Evolutionary conservation across 768 basidiomycete species (phyloP).

Genomic region (Russula ochroleuca): DNA sequence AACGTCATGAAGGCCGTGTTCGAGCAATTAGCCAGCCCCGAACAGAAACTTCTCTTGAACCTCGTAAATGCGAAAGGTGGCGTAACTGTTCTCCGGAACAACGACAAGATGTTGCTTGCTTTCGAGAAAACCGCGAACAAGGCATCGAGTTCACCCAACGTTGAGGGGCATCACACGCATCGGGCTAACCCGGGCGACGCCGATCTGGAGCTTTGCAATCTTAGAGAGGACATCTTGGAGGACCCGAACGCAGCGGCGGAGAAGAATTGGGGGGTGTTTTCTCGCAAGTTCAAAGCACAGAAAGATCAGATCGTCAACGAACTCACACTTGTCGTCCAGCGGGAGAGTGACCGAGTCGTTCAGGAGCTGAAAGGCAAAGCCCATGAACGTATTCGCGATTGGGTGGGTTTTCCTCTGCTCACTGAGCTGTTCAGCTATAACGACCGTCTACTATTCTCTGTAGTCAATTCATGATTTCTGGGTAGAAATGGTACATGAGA

Average conservation of each 20-base stretch:
- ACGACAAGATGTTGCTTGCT: constrained; percentile 25
- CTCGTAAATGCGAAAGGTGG: constrained; percentile 31
- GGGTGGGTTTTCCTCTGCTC: background rate
- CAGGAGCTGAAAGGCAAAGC: constrained; percentile 28
- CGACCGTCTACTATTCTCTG: background rate
- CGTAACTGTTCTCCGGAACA: constrained; percentile 19
- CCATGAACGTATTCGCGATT: constrained; percentile 28
- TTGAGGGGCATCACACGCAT: background rate
- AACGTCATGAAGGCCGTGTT: constrained; percentile 22
- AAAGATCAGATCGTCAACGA: constrained; percentile 20
- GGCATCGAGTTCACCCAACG: background rate
- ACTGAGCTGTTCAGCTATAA: background rate
- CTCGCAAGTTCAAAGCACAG: constrained; percentile 28
- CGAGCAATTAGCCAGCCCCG: constrained; percentile 19
- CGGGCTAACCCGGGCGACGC: background rate
- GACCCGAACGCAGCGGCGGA: constrained; percentile 27
- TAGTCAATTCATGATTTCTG: constrained; percentile 23
- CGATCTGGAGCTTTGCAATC: background rate
- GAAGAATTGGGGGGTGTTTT: constrained; percentile 26
- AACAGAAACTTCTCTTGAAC: constrained; percentile 19
- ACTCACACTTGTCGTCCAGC: constrained; percentile 22
- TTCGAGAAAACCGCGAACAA: constrained; percentile 26
- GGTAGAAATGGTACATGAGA: constrained; percentile 30
- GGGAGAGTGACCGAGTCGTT: constrained; percentile 25
- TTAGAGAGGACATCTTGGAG: constrained; percentile 28